A percentile compares a stretch with the other conserved stretches of the same genome.
Evolutionary conservation across 768 basidiomycete species (phyloP).

Genomic region (Lactarius sp.): DNA sequence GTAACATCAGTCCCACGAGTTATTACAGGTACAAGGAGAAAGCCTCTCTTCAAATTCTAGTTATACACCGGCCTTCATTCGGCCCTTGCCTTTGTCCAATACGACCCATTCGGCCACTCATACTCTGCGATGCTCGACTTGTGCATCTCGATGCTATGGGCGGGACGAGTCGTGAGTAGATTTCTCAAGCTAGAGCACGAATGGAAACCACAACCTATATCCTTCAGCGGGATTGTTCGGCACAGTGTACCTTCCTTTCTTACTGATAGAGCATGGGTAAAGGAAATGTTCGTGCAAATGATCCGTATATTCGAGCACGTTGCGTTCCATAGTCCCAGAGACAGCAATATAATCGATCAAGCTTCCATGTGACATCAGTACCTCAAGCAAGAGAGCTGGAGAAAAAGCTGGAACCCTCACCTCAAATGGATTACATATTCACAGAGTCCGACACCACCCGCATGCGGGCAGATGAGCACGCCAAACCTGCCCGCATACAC

Average conservation of each 20-base stretch:
- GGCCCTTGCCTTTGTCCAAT: constrained; percentile 50
- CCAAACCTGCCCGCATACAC: constrained; percentile 53
- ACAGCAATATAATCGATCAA: constrained; percentile 92
- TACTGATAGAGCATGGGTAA: constrained; percentile 84
- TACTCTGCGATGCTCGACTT: constrained; percentile 74
- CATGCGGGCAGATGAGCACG: constrained; percentile 87
- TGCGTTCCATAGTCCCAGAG: constrained; percentile 89
- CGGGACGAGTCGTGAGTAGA: background rate
- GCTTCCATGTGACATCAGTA: constrained; percentile 34
- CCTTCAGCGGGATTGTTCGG: constrained; percentile 72
- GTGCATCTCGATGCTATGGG: constrained; percentile 79
- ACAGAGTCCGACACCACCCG: constrained; percentile 90
- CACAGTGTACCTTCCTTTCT: constrained; percentile 78
- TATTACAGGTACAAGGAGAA: background rate
- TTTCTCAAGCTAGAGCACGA: background rate
- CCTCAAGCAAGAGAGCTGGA: background rate
- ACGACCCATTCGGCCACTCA: constrained; percentile 81
- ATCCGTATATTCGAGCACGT: constrained; percentile 87
- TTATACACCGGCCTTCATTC: background rate
- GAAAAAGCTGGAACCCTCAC: constrained; percentile 30
- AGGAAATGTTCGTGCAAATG: constrained; percentile 94
- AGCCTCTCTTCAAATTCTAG: background rate
- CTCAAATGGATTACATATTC: constrained; percentile 87
- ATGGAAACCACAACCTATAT: constrained; percentile 50
- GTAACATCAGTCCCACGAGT: background rate